These are phyloP conservation scores for Mercurialis annua DNA, from an alignment of 345 rosid genomes.

Conservation along the genomic window DNA sequence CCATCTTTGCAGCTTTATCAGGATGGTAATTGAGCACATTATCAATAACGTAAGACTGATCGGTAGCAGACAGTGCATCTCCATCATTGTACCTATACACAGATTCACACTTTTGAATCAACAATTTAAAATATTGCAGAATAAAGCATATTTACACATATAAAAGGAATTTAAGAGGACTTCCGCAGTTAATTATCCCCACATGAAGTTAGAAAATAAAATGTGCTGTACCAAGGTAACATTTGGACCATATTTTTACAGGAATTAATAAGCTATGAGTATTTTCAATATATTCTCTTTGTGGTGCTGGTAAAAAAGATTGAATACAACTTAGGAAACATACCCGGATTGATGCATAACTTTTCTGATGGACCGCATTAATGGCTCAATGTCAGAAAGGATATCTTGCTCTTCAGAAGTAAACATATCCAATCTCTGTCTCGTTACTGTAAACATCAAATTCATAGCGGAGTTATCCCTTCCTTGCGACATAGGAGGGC, in stretches of 20 bases:
- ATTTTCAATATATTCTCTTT: too few species aligned
- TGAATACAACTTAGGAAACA: slow-evolving; percentile 15
- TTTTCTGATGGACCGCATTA: slow-evolving; percentile 58
- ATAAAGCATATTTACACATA: neutral
- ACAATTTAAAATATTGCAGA: slow-evolving; percentile 4
- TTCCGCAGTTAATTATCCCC: neutral
- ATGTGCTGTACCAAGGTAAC: neutral
- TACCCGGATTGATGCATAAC: slow-evolving; percentile 70
- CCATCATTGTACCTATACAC: slow-evolving; percentile 73
- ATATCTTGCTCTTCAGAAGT: slow-evolving; percentile 81
- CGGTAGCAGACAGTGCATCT: slow-evolving; percentile 64
- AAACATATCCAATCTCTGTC: slow-evolving; percentile 74
- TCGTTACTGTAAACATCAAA: slow-evolving; percentile 47
- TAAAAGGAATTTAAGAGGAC: neutral
- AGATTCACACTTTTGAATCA: slow-evolving; percentile 15
- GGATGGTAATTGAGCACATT: slow-evolving; percentile 74
- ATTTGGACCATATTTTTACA: neutral
- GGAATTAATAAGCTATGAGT: neutral
- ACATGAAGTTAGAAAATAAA: neutral
- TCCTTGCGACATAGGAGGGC: slow-evolving; percentile 46
- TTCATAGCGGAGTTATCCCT: slow-evolving; percentile 31
- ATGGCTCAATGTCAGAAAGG: slow-evolving; percentile 58
- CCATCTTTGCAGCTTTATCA: slow-evolving; percentile 61
- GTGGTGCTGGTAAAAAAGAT: too few species aligned
- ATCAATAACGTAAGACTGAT: slow-evolving; percentile 58